A percentile compares a stretch with the other conserved stretches of the same genome.
phyloP scores from a whole-genome alignment of 768 basidiomycete species.

The Suillus lakei region DNA sequence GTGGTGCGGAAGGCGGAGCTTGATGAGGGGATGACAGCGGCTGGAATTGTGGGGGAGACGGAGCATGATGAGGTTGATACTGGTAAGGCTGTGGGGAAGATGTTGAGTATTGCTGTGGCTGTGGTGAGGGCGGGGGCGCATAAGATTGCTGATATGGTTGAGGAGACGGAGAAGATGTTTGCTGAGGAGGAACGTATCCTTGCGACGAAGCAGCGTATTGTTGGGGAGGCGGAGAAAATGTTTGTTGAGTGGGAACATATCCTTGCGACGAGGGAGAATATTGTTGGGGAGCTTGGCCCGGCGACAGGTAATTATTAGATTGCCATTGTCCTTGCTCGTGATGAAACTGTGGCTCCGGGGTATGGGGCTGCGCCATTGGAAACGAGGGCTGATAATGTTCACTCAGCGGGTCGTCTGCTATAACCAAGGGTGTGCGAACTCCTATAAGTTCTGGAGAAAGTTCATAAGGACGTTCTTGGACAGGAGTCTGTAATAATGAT shows the following conservation, averaged over 20 bases:
- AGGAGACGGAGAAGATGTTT: slow-evolving; percentile 3
- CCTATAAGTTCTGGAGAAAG: background rate
- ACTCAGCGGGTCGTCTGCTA: slow-evolving; percentile 17
- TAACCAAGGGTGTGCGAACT: slow-evolving; percentile 22
- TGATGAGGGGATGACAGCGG: slow-evolving; percentile 31
- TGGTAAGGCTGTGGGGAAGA: slow-evolving; percentile 19
- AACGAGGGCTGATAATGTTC: slow-evolving; percentile 15
- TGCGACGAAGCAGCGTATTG: slow-evolving; percentile 10
- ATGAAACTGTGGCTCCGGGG: slow-evolving; percentile 16
- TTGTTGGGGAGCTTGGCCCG: slow-evolving; percentile 21
- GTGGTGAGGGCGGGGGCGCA: slow-evolving; percentile 10
- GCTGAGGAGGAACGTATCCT: slow-evolving; percentile 5
- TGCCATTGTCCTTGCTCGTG: slow-evolving; percentile 5
- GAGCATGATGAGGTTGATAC: slow-evolving; percentile 11
- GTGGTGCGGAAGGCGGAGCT: slow-evolving; percentile 16
- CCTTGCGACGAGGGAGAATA: slow-evolving; percentile 10
- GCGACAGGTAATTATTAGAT: slow-evolving; percentile 2
- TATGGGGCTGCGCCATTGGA: slow-evolving; percentile 7
- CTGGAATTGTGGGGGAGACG: background rate
- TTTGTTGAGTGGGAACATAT: slow-evolving; percentile 7
- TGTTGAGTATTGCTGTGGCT: slow-evolving; percentile 19
- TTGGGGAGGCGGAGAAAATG: slow-evolving; percentile 13
- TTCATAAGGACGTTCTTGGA: slow-evolving; percentile 14
- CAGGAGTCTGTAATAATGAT: slow-evolving; percentile 13
- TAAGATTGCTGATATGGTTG: slow-evolving; percentile 21